These are phyloP conservation scores for Puccinellia tenuiflora DNA, from an alignment of 176 grass and related monocot species.

Conservation along the genomic window DNA sequence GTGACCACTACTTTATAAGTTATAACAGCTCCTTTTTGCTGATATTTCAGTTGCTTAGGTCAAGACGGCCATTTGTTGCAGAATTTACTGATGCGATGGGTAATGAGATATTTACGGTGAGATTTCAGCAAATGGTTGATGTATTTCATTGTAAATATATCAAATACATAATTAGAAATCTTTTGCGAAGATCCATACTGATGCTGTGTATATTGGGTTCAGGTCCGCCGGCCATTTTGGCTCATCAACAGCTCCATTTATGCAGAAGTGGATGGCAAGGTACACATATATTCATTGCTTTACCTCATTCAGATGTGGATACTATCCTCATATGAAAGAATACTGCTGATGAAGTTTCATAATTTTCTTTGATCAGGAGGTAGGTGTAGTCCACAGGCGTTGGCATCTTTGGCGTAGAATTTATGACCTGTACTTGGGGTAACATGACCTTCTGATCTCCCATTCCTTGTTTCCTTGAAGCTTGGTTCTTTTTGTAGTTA, in stretches of 20 bases:
- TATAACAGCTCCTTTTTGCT: constrained; percentile 1
- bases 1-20: constrained; percentile 9
- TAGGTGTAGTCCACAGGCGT: constrained; percentile 91
- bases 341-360: constrained; percentile 20
- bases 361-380: constrained; percentile 51
- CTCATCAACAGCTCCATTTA: constrained; percentile 96
- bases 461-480: constrained; percentile 4
- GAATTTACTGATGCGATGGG: constrained; percentile 67
- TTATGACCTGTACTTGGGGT: constrained; percentile 99
- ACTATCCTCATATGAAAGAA: constrained; percentile 10
- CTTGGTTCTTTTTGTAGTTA: constrained; percentile 10
- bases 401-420: constrained; percentile 98
- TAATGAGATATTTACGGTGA: constrained; percentile 88
- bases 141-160: constrained; percentile 16
- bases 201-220: constrained; percentile 14
- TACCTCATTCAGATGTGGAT: constrained; percentile 9
- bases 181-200: not conserved
- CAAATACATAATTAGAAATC: not conserved
- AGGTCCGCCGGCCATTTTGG: constrained; percentile 98
- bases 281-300: constrained; percentile 31
- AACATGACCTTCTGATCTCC: constrained; percentile 13
- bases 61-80: constrained; percentile 87
- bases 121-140: constrained; percentile 16
- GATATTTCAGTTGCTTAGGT: constrained; percentile 72
- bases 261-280: constrained; percentile 88